These are phyloP conservation scores for Blastocystis sp. DNA, from an alignment of 352 stramenopile species.

Conservation along the genomic window DNA sequence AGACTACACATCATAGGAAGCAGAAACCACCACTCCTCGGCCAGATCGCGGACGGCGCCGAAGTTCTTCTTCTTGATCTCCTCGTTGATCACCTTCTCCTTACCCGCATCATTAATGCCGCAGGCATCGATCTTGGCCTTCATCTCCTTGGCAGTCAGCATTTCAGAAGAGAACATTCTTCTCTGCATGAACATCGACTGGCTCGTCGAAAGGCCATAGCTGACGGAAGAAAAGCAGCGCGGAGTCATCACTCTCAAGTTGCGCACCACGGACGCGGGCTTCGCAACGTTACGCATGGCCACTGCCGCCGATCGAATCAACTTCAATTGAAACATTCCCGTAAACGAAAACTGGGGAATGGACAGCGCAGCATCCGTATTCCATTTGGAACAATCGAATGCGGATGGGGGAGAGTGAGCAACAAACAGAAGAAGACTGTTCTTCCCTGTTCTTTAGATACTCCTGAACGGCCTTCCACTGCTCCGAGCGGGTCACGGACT, in stretches of 20 bases:
- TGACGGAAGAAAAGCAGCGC: background rate
- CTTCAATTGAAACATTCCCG: background rate
- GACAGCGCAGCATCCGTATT: background rate
- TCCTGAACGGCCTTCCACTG: background rate
- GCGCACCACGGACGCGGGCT: background rate
- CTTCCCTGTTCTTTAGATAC: background rate
- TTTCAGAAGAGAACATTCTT: background rate
- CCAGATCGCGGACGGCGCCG: conserved; percentile 3
- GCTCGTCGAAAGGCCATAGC: background rate
- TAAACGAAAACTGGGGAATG: background rate
- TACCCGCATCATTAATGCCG: conserved; percentile 47
- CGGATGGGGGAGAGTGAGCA: background rate
- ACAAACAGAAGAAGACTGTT: background rate
- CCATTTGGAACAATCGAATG: background rate
- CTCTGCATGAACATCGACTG: background rate
- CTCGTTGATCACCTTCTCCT: conserved; percentile 57
- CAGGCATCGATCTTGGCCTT: conserved; percentile 40
- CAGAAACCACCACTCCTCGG: background rate
- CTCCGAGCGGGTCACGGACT: background rate
- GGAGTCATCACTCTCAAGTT: background rate
- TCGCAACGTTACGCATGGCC: background rate
- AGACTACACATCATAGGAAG: conserved; percentile 1
- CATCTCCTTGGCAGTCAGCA: conserved; percentile 7
- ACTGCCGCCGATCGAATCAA: background rate
- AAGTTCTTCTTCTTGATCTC: conserved; percentile 63